Evolutionary conservation across 768 basidiomycete species (phyloP).

Genomic region (Hericium coralloides): DNA sequence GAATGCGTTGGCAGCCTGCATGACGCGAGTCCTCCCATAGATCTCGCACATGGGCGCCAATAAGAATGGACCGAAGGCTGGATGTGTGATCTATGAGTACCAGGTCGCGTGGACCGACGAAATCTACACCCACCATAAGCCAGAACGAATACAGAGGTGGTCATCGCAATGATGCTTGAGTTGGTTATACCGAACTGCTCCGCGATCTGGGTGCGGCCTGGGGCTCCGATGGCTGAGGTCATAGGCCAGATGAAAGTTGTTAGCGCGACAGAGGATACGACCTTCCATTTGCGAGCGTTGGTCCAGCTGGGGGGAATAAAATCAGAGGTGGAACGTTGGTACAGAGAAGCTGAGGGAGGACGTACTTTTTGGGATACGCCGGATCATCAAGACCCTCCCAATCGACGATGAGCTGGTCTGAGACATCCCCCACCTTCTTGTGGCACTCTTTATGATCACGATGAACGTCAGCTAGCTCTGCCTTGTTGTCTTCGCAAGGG

Average conservation of each 20-base stretch:
- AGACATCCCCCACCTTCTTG: background rate
- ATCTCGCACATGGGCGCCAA: background rate
- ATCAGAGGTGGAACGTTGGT: background rate
- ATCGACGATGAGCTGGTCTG: background rate
- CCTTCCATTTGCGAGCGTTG: constrained; percentile 17
- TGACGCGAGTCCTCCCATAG: background rate
- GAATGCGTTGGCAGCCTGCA: background rate
- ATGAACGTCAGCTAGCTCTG: background rate
- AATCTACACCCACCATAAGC: constrained; percentile 47
- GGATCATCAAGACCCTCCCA: constrained; percentile 11
- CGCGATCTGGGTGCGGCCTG: constrained; percentile 44
- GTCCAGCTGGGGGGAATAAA: constrained; percentile 4
- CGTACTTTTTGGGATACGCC: constrained; percentile 5
- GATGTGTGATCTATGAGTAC: background rate
- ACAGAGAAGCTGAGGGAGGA: background rate
- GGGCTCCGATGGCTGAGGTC: constrained; percentile 68
- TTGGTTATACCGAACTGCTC: constrained; percentile 46
- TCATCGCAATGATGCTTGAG: constrained; percentile 40
- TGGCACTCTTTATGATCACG: background rate
- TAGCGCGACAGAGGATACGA: constrained; percentile 47
- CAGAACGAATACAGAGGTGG: constrained; percentile 48
- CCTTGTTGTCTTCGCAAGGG: too few species aligned
- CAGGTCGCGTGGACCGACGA: background rate
- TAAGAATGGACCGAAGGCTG: background rate
- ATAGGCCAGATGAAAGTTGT: constrained; percentile 62